Base-by-base conservation (phyloP, 768 basidiomycete genomes). In the Tulasnella sp. region DNA sequence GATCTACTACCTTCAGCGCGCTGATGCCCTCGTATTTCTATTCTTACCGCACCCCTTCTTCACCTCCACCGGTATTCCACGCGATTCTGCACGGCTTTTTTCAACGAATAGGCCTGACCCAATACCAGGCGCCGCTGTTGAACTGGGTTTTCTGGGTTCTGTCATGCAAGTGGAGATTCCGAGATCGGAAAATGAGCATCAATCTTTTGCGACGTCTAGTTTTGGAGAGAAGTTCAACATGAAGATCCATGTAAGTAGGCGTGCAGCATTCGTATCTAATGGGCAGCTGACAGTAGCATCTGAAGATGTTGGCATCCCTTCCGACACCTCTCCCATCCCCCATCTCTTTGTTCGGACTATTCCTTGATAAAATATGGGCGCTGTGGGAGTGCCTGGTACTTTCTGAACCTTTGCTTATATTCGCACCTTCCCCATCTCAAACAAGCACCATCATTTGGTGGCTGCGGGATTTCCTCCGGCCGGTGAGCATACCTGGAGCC, bases 401-500 rank as follows among this genome's bases (percentile, higher is more conserved):
- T 8, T 88, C 84, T 60, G 93, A 99, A 66, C 90, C 94, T 0
- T 76, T 99, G 6, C 70, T 98, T 17, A 74, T 98, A 27, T 92
- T 84, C 62, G 85, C 85, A 2, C 68, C 79, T 1, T 83, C 82
- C 0, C 90, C 93, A 17, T 78, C 85, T 0, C 75, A 82, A 65
- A 88, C 86, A 0, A 92, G 88, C 61, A 84, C 90, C 63, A 84
- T 86, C 15, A 74, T 97, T 4, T 92, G 90, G 89, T 94, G 89
- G 86, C 70, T 99, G 15, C 75, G 86, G 21, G 89, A 94, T 66
- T 73, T 97, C 8, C 63, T 96, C 5, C 78, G 88, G 34, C 94
- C 94, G 4, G 85, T 91, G 65, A 51, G 75, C 15, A 15, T 36
- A n/a, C 34, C 2, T 12, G 4, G 2, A 29, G 32, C 50, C 19